Conservation (phyloP, 768 basidiomycete species). For the Pisolithus marmoratus region DNA sequence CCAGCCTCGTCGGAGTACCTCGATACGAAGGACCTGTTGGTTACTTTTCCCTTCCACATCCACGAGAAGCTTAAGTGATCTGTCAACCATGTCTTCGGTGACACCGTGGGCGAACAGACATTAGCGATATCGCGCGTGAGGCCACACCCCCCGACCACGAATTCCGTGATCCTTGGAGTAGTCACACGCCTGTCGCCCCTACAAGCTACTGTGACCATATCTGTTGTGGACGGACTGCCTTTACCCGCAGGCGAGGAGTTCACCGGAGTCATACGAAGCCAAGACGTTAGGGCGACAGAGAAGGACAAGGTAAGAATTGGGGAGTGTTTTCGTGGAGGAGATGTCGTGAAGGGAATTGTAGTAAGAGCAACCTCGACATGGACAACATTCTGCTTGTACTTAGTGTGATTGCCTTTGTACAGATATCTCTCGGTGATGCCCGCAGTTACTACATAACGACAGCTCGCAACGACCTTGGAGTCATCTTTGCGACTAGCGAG, state of each 20-base stretch:
- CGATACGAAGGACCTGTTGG: constrained; percentile 61
- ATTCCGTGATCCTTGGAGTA: constrained; percentile 75
- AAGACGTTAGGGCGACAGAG: constrained; percentile 87
- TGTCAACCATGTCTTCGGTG: not conserved
- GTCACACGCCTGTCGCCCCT: constrained; percentile 78
- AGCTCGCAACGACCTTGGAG: constrained; percentile 84
- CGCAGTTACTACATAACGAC: constrained; percentile 91
- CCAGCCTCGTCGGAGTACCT: constrained; percentile 66
- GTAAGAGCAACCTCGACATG: constrained; percentile 39
- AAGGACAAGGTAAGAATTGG: constrained; percentile 86
- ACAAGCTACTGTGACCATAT: constrained; percentile 79
- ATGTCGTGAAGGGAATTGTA: constrained; percentile 82
- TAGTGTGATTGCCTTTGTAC: constrained; percentile 2
- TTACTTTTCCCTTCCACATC: constrained; percentile 26
- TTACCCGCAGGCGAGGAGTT: constrained; percentile 84
- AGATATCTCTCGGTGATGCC: constrained; percentile 92
- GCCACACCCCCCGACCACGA: constrained; percentile 67
- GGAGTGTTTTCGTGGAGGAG: constrained; percentile 88
- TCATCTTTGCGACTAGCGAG: constrained; percentile 87
- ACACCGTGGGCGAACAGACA: constrained; percentile 35
- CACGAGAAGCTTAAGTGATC: constrained; percentile 14
- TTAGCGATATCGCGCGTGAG: constrained; percentile 60
- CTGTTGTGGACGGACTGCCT: constrained; percentile 82
- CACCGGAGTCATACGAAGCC: constrained; percentile 77
- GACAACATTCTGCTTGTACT: not conserved